Base-by-base conservation (phyloP, 306 rosid genomes). In the Myrica gale region DNA sequence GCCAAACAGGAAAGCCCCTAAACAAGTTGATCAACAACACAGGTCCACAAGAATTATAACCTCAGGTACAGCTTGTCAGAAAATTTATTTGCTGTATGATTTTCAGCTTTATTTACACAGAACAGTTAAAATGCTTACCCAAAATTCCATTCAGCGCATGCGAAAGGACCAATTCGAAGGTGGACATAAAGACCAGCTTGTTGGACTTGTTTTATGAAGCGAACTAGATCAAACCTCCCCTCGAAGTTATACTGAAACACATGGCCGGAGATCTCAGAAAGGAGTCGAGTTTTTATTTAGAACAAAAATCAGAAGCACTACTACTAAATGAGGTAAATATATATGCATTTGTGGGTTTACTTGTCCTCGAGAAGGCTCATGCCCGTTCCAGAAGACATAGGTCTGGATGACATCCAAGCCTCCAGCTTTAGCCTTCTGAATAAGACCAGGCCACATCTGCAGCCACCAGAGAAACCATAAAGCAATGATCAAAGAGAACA, bases 1-100 rank as follows among this genome's bases (percentile, higher is more conserved):
- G 87, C 99, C 99, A 96, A 76, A 92, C 91, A 70, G 99, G 99
- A 74, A 96, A 90, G 63, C 99, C 99, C 73, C 99, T 96, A 86
- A 65, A 41, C 26, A 42, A 4, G 3, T 16, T 42, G 6, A n/a
- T 43, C 57, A 45, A 57, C 20, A 57, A 20, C 52, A 10, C 32
- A 26, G 32, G 2, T 26, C 1, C 32, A 26, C 32, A 26, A 26
- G 4, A 48, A 48, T 48, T 48, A 9, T 13, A 45, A 45, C 9
- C 48, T 45, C 8, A n/a, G 7, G 32, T 26, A 1, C 32, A 26
- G 32, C 32, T 26, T 26, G 32, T 26, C 32, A 26, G 32, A 26
- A 26, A 26, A 26, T 26, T 26, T 26, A 26, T 26, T 26, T 26
- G 1, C 32, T 1, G 32, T 26, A 26, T 26, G 32, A 26, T 26